Evolutionary conservation across 768 basidiomycete species (phyloP), one percentile per base, ranked within the genome.

Genomic region (Amanita muscaria): DNA sequence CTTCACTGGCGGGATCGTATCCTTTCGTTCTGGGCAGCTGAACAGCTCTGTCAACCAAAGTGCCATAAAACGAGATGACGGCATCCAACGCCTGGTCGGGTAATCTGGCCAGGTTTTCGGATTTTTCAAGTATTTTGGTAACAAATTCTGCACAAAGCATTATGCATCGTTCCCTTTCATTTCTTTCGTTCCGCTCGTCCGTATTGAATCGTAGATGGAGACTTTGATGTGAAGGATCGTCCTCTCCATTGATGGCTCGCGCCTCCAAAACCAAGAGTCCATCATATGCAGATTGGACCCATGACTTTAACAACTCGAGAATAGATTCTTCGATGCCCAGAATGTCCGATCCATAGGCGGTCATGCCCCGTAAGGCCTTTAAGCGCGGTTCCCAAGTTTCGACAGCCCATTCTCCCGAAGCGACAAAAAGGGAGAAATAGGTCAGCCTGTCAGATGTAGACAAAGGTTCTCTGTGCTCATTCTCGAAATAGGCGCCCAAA

Each of bases 321-420:
- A 87, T 55, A 29, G 66, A 62, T 6, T 64, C 57, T 59, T 88
- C 86, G 52, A 85, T 73, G 15, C 85, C 85, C 27, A 76, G 61
- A 22, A 79, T 71, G 36, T 83, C 78, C 2, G 63, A 53, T 5
- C 82, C 83, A 31, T 66, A 73, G 48, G 67, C 72, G 27, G 81
- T 81, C 41, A 89, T 66, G 3, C 81, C 75, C 3, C 73, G 63
- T 1, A 88, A 64, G 2, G 85, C 83, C 49, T 78, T 80, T 54
- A 81, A 76, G 15, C 80, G 73, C 1, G 76, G 65, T 51, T 86
- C 83, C 72, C 86, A 86, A 0, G 84, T 62, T 19, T 88, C 86
- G n/a, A 62, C 50, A 3, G 65, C 27, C 44, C 44, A 45, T 2
- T 38, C 44, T 18, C 36, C 21, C 19, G 61, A 56, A 12, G 61